phyloP scores from a whole-genome alignment of 2,329 filamentous ascomycete genomes.

The Periconia digitata region DNA sequence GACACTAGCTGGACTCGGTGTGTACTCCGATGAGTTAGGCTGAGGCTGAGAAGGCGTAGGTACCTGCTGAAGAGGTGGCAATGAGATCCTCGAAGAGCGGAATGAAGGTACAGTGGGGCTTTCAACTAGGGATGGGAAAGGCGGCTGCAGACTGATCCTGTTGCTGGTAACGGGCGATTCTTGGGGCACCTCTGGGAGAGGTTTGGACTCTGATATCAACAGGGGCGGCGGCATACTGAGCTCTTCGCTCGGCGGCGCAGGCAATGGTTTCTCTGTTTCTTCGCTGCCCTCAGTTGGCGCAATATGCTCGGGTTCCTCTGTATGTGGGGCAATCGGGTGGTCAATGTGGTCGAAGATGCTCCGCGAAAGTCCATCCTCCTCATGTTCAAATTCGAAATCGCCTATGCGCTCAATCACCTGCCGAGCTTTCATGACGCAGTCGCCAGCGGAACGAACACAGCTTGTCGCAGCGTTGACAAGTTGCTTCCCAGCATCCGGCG shows the following conservation, averaged over 20 bases:
- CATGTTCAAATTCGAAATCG: conserved; percentile 77
- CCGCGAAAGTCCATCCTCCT: conserved; percentile 45
- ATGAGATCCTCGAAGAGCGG: conserved; percentile 54
- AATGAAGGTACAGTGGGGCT: conserved; percentile 42
- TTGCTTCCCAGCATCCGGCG: conserved; percentile 75
- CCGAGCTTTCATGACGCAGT: conserved; percentile 86
- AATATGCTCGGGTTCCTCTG: conserved; percentile 9
- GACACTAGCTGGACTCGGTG: conserved; percentile 40
- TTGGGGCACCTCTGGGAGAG: conserved; percentile 64
- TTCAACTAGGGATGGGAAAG: conserved; percentile 22
- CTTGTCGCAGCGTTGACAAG: conserved; percentile 78
- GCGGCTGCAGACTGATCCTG: conserved; percentile 22
- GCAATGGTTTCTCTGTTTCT: conserved; percentile 42
- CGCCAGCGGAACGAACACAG: conserved; percentile 86
- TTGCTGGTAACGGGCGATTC: conserved; percentile 11
- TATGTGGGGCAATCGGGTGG: conserved; percentile 13
- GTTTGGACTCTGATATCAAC: conserved; percentile 62
- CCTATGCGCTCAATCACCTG: conserved; percentile 84
- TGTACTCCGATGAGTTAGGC: conserved; percentile 28
- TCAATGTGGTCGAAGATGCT: conserved; percentile 37
- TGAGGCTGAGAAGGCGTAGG: conserved; percentile 29
- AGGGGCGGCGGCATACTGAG: conserved; percentile 44
- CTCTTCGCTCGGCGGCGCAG: conserved; percentile 40
- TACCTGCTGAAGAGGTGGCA: conserved; percentile 38
- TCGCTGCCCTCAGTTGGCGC: conserved; percentile 15